phyloP scores from a whole-genome alignment of 768 basidiomycete genomes.

The Lactarius hatsudake region DNA sequence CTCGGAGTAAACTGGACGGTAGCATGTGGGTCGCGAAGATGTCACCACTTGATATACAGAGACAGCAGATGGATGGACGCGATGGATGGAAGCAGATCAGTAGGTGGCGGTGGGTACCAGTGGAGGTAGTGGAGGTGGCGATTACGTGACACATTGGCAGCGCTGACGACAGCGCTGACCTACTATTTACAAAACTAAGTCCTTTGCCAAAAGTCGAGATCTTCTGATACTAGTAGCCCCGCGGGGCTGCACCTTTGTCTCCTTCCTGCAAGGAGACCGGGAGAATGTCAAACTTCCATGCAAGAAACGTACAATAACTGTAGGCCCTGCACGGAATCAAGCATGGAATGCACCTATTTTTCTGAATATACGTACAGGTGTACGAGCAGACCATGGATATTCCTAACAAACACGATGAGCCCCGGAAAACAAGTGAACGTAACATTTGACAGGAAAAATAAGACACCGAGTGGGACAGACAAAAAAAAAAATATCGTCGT shows the following conservation, averaged over 20 bases:
- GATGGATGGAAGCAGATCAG: neutral
- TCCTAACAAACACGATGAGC: neutral
- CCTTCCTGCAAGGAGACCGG: neutral
- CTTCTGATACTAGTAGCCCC: neutral
- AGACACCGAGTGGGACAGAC: no score
- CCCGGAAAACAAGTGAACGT: no score
- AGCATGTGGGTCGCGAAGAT: neutral
- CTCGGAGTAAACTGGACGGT: neutral
- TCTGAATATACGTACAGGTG: no score
- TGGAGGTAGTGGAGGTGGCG: neutral
- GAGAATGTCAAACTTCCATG: neutral
- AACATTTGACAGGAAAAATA: no score
- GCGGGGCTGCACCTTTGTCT: neutral
- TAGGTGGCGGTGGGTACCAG: neutral
- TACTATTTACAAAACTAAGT: neutral
- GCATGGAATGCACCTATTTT: no score
- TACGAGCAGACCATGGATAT: neutral
- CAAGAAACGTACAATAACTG: neutral
- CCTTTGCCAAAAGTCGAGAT: neutral
- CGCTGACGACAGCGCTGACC: no score
- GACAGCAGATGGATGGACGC: neutral
- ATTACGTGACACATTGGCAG: neutral
- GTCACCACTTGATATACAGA: neutral
- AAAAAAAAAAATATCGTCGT: no score
- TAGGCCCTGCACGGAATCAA: no score